Evolutionary conservation across 2,329 filamentous ascomycete species (phyloP).

Genomic region (Colletotrichum tropicicola): DNA sequence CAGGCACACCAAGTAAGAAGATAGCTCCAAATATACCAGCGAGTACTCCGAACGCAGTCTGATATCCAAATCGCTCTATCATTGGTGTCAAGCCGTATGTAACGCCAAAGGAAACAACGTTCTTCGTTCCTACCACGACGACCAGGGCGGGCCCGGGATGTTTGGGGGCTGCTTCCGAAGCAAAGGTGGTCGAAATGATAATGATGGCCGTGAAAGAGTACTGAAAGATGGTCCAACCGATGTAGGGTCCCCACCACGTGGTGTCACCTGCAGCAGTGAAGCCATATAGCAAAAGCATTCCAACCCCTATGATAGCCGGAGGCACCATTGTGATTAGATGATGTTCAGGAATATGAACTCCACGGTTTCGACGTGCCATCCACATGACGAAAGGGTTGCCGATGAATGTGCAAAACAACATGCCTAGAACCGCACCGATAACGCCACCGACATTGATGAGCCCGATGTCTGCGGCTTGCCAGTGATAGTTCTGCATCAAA

Average conservation of each 20-base stretch:
- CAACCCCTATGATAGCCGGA: constrained; percentile 30
- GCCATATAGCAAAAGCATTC: constrained; percentile 32
- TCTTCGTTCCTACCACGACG: constrained; percentile 42
- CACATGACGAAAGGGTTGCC: constrained; percentile 32
- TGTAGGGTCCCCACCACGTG: constrained; percentile 34
- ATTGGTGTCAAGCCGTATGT: constrained; percentile 42
- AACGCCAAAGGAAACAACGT: constrained; percentile 43
- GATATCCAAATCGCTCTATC: constrained; percentile 34
- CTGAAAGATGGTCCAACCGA: constrained; percentile 40
- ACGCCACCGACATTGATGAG: constrained; percentile 59
- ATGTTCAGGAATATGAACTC: constrained; percentile 34
- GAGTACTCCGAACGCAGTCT: constrained; percentile 32
- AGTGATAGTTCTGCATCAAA: constrained; percentile 41
- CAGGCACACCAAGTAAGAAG: constrained; percentile 34
- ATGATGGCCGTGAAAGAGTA: constrained; percentile 38
- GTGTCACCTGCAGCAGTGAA: constrained; percentile 14
- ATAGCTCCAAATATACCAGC: constrained; percentile 31
- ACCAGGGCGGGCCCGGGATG: constrained; percentile 44
- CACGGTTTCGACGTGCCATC: constrained; percentile 32
- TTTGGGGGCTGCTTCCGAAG: constrained; percentile 43
- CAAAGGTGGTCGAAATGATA: constrained; percentile 42
- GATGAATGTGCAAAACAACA: constrained; percentile 32
- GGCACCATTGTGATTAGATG: constrained; percentile 30
- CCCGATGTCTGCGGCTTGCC: constrained; percentile 44
- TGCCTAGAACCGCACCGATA: constrained; percentile 46